These are phyloP conservation scores for Aurifilum marmelostoma DNA, from an alignment of 2,329 filamentous ascomycete species.

Conservation along the genomic window DNA sequence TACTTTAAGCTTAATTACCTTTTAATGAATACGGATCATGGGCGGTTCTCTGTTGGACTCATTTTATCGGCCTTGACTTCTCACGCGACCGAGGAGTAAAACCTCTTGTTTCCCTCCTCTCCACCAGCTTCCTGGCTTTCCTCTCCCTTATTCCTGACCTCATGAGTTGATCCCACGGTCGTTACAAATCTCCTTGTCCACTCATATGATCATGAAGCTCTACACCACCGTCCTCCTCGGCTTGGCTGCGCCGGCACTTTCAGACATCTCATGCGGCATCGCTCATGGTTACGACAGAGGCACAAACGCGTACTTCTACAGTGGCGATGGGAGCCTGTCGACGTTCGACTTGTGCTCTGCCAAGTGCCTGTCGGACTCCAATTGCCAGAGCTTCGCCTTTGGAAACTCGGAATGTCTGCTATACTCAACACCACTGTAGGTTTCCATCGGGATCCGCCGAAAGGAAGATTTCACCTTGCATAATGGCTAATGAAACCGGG, in stretches of 20 bases:
- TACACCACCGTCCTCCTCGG: not conserved
- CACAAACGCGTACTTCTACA: slow-evolving; percentile 27
- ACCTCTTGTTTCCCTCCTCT: not conserved
- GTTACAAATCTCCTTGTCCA: not conserved
- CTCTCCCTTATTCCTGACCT: not conserved
- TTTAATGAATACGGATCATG: not conserved
- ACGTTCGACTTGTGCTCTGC: slow-evolving; percentile 23
- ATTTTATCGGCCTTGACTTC: not conserved
- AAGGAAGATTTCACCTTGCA: not conserved
- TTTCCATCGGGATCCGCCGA: not conserved
- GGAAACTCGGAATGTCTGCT: slow-evolving; percentile 20
- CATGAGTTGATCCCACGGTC: not conserved
- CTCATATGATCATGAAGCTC: slow-evolving; percentile 8
- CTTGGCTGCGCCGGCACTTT: slow-evolving; percentile 27
- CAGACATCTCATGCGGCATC: slow-evolving; percentile 21
- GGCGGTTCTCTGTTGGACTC: not conserved
- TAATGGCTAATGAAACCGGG: not conserved
- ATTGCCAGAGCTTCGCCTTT: slow-evolving; percentile 27
- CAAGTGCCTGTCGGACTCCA: slow-evolving; percentile 16
- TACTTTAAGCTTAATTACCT: slow-evolving; percentile 1
- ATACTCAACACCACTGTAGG: slow-evolving; percentile 24
- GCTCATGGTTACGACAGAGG: slow-evolving; percentile 27
- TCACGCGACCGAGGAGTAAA: not conserved
- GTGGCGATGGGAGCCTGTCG: slow-evolving; percentile 25
- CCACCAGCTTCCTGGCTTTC: not conserved